Base-by-base conservation (phyloP, 2,329 filamentous ascomycete species). In the Blastomyces parvus region DNA sequence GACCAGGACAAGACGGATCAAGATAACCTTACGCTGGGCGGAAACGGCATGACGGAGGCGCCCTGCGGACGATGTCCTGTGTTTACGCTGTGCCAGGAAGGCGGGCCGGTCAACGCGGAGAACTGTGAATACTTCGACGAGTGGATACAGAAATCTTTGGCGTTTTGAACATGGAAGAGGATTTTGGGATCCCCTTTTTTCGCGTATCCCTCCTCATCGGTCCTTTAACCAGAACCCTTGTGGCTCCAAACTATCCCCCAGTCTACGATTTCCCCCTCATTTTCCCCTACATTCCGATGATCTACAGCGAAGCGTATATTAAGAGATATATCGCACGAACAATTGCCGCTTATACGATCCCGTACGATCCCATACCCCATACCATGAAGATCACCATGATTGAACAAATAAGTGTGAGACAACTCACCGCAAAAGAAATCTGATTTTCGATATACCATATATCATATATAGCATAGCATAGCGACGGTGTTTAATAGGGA, bases 31-130 rank as follows among this genome's bases (percentile, higher is more conserved):
- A 78, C 76, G 5, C 71, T 79, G 19, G 80, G 78, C n/a, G 75
- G 82, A 68, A 96, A 92, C 69, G 89, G 89, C 3, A 85, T 93
- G 68, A 95, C 90, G 1, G 91, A 97, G 74, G 87, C 88, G 2
- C 94, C 94, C 0, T 99, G 94, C 74, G 92, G 93, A 1, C 83
- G 86, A 62, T 99, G 94, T 75, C 94, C 94, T 0, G 93, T 97
- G 2, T 96, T 96, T 73, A 88, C 94, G 64, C 82, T 97, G 1
- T 99, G 94, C 73, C 88, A 90, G 67, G 90, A 96, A 65, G 91
- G 91, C 7, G 93, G 93, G 0, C 90, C 91, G 0, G 91, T 99
- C 27, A 95, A 88, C 70, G 90, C 93, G 0, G 88, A 86, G 67
- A 96, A 88, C 60, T 99, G 94, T 76, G 88, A 91, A 62, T 99